Conservation (phyloP, 306 rosid species). For the Casuarina equisetifolia region DNA sequence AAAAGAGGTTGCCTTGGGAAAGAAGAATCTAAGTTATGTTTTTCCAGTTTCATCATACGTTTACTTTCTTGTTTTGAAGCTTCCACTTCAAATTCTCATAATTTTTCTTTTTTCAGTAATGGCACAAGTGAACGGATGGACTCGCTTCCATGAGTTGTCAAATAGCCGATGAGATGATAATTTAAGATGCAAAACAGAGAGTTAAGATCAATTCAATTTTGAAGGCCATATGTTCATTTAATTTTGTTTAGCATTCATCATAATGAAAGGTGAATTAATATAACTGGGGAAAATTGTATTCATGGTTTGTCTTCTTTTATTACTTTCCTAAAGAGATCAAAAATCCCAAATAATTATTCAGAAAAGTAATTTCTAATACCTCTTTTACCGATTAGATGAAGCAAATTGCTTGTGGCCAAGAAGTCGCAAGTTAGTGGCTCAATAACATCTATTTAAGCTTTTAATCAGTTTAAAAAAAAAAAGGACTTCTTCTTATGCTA, state of each 20-base stretch:
- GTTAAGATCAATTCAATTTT: not conserved
- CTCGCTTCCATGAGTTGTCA: not conserved
- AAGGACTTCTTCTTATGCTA: not conserved
- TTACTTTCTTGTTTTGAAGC: not conserved
- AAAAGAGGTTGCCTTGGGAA: constrained; percentile 13
- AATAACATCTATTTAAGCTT: not conserved
- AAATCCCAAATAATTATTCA: not conserved
- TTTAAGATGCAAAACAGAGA: not conserved
- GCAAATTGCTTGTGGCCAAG: too few relatives aligned
- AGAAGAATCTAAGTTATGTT: not conserved
- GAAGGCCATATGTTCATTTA: not conserved
- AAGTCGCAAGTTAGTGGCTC: not conserved
- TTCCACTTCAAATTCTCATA: too few relatives aligned
- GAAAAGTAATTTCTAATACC: too few relatives aligned
- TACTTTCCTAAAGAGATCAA: not conserved
- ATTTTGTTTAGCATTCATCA: not conserved
- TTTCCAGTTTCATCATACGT: too few relatives aligned
- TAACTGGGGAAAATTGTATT: not conserved
- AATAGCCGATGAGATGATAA: not conserved
- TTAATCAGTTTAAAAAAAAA: constrained; percentile 2
- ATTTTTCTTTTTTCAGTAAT: too few relatives aligned
- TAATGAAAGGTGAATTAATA: not conserved
- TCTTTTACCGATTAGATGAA: too few relatives aligned
- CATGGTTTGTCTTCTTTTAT: not conserved
- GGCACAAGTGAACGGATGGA: not conserved